Evolutionary conservation across 768 basidiomycete genomes (phyloP), one percentile per base, ranked within the genome.

Genomic region (Butyriboletus loyo): DNA sequence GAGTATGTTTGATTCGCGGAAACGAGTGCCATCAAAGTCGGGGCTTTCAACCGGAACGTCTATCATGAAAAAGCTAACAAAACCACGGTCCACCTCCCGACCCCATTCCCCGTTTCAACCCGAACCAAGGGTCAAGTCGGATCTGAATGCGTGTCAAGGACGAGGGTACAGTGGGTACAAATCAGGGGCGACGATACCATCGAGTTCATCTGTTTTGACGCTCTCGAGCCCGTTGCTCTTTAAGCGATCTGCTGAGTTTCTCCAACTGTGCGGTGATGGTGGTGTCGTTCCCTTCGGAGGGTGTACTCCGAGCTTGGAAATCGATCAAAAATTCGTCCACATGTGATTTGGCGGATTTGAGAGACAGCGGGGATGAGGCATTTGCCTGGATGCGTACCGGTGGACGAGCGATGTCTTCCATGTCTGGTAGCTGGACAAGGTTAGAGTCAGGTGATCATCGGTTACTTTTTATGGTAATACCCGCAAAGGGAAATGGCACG

Each of bases 191-290:
- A 19, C 1, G 3, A 31, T 53, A 66, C 57, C 58, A 52, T 49
- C 25, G 19, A 11, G 14, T 36, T 34, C 27, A 13, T 51, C 21
- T 57, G 14, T 34, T 52, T 52, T 32, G 53, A 14, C 65, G 65
- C 37, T 63, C 63, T 25, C 60, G 61, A 42, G 52, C 51, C 1
- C 76, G 67, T 57, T 83, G 77, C 54, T 82, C 79, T 46, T 75
- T 74, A 53, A 84, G 62, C 5, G 83, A 81, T 46, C 73, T 72
- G 40, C 72, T 72, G 45, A 85, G 66, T 63, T 85, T 85, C 61
- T 80, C 76, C 21, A 85, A 71, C 60, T 84, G 83, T 5, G 82
- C 81, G 0, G 76, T 82, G 41, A 82, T 80, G 5, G 82, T 75
- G 0, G 76, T 75, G 54, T 81, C 81, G 4, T 77, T 76, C 10